These are phyloP conservation scores for Penicillium sp. DNA, from an alignment of 2,329 filamentous ascomycete genomes.

Conservation along the genomic window DNA sequence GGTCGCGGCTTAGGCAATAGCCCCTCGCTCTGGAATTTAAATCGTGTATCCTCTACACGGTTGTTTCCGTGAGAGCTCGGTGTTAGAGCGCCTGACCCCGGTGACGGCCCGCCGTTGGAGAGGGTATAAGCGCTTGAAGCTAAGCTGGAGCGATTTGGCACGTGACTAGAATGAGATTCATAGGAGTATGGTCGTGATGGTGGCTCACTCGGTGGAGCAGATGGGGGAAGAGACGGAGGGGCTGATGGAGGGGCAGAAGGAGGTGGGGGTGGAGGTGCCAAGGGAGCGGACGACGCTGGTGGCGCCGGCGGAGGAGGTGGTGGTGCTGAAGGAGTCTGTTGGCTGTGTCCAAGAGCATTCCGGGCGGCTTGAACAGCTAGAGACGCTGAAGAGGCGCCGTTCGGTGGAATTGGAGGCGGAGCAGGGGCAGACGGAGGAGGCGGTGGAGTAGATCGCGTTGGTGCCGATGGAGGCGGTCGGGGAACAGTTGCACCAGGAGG, in stretches of 20 bases:
- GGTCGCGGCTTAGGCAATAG: slow-evolving; percentile 83
- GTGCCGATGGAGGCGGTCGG: slow-evolving; percentile 47
- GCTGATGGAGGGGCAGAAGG: slow-evolving; percentile 51
- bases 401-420: slow-evolving; percentile 39
- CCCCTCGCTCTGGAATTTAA: slow-evolving; percentile 83
- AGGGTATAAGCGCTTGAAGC: slow-evolving; percentile 79
- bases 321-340: slow-evolving; percentile 48
- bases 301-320: slow-evolving; percentile 42
- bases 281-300: slow-evolving; percentile 51
- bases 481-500: slow-evolving; percentile 47
- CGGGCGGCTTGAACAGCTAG: slow-evolving; percentile 64
- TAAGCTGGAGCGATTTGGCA: slow-evolving; percentile 64
- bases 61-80: slow-evolving; percentile 42
- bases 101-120: slow-evolving; percentile 60
- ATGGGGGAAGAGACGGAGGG: slow-evolving; percentile 50
- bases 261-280: slow-evolving; percentile 51
- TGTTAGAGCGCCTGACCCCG: slow-evolving; percentile 32
- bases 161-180: slow-evolving; percentile 43
- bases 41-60: slow-evolving; percentile 76
- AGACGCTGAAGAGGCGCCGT: slow-evolving; percentile 49
- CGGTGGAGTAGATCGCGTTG: slow-evolving; percentile 55
- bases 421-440: slow-evolving; percentile 44
- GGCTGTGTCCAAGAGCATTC: slow-evolving; percentile 58
- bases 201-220: slow-evolving; percentile 46
- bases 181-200: slow-evolving; percentile 50